Evolutionary conservation across 345 rosid genomes (phyloP).

Genomic region (Balakata baccata): DNA sequence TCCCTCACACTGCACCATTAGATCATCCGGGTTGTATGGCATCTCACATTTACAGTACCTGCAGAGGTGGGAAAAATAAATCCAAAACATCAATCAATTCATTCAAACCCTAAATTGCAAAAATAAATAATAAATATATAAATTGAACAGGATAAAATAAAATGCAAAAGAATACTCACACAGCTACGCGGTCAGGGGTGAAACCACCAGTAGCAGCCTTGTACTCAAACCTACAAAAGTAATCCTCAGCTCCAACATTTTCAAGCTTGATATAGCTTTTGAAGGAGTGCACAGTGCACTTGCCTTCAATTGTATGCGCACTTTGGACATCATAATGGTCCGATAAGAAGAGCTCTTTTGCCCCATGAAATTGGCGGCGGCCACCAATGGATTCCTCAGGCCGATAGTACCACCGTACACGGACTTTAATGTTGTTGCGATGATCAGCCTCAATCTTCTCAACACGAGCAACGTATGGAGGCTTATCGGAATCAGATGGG

Average conservation of each 20-base stretch:
- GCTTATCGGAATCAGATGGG: slow-evolving; percentile 72
- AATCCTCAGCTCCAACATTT: slow-evolving; percentile 81
- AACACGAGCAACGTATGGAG: slow-evolving; percentile 77
- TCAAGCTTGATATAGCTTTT: slow-evolving; percentile 81
- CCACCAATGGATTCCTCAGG: slow-evolving; percentile 92
- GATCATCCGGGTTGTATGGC: slow-evolving; percentile 86
- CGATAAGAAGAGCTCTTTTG: slow-evolving; percentile 73
- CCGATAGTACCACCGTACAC: slow-evolving; percentile 75
- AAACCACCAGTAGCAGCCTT: slow-evolving; percentile 80
- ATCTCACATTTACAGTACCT: slow-evolving; percentile 90
- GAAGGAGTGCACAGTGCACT: slow-evolving; percentile 76
- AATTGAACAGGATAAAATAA: background rate
- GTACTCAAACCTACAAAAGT: slow-evolving; percentile 74
- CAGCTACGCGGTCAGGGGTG: slow-evolving; percentile 82
- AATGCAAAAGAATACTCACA: slow-evolving; percentile 46
- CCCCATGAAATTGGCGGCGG: slow-evolving; percentile 81
- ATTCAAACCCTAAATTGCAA: background rate
- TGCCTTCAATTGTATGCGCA: slow-evolving; percentile 80
- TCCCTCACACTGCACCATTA: slow-evolving; percentile 85
- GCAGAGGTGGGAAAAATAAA: slow-evolving; percentile 21
- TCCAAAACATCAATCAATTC: background rate
- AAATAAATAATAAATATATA: background rate
- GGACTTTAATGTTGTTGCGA: slow-evolving; percentile 69
- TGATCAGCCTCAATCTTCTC: slow-evolving; percentile 80
- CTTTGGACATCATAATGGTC: slow-evolving; percentile 77